These are phyloP conservation scores for Neolentinus lepideus DNA, from an alignment of 1,284 basidiomycete species.

Conservation along the genomic window DNA sequence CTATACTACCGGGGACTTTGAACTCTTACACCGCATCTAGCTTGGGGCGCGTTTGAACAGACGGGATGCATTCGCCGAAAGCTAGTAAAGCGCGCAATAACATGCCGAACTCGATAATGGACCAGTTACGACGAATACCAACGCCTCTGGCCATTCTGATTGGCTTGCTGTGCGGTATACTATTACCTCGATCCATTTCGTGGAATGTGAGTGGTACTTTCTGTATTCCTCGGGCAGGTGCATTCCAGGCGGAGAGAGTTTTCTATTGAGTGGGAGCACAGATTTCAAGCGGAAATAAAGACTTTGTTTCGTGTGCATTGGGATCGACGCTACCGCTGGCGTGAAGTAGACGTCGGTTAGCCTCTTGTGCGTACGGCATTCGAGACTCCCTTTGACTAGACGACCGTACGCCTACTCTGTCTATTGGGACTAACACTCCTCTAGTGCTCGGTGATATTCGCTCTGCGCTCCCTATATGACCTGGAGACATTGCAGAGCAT, in stretches of 20 bases:
- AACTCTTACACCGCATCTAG: neutral
- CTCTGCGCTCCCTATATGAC: too few relatives aligned
- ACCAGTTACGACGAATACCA: conserved; percentile 27
- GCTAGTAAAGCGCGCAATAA: neutral
- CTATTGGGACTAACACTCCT: too few relatives aligned
- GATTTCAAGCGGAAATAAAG: too few relatives aligned
- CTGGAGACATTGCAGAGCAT: too few relatives aligned
- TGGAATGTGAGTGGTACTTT: neutral
- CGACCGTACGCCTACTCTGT: too few relatives aligned
- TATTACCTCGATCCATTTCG: conserved; percentile 51
- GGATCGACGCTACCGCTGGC: too few relatives aligned
- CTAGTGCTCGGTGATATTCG: too few relatives aligned
- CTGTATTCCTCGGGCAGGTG: conserved; percentile 6
- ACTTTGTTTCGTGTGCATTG: neutral
- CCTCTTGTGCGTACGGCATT: too few relatives aligned
- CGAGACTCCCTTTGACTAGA: too few relatives aligned
- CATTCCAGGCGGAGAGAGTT: neutral
- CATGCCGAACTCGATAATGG: neutral
- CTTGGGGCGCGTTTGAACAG: neutral
- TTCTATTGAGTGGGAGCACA: neutral
- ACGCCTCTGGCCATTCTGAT: conserved; percentile 50
- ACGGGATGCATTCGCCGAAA: neutral
- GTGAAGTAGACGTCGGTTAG: too few relatives aligned
- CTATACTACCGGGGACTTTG: too few relatives aligned
- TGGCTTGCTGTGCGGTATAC: conserved; percentile 60